Conservation (phyloP, 2,329 filamentous ascomycete species). For the Ophiostoma sp. region DNA sequence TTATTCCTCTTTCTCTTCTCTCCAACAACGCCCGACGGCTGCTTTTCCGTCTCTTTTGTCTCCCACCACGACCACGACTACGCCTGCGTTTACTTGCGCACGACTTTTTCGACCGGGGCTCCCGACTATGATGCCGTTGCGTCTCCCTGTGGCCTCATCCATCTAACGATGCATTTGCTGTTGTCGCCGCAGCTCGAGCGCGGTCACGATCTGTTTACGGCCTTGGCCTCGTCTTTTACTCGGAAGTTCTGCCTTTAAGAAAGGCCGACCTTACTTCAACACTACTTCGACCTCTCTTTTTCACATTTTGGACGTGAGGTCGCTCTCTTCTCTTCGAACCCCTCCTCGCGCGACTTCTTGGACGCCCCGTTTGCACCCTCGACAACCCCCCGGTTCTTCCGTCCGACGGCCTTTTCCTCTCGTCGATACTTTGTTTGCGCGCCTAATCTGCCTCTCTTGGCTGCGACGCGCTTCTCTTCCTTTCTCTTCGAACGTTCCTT, state of each 20-base stretch:
- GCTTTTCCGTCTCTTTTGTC: not conserved
- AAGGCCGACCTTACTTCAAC: not conserved
- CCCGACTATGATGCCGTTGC: not conserved
- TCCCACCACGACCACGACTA: not conserved
- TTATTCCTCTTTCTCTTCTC: not conserved
- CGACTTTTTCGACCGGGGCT: not conserved
- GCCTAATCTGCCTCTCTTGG: not conserved
- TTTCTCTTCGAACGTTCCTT: not conserved
- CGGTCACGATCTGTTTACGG: conserved; percentile 22
- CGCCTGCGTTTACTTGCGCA: not conserved
- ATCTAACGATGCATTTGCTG: conserved; percentile 27
- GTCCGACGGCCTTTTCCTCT: not conserved
- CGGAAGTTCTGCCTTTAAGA: not conserved
- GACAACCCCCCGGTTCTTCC: not conserved
- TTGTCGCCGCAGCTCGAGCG: conserved; percentile 24
- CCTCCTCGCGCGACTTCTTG: not conserved
- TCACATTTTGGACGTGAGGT: not conserved
- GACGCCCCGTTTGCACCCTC: not conserved
- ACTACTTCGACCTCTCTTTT: not conserved
- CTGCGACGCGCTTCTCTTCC: not conserved
- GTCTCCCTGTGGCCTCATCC: conserved; percentile 1
- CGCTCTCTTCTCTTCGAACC: not conserved
- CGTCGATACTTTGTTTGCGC: not conserved
- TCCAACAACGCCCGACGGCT: not conserved
- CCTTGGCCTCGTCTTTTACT: not conserved